phyloP scores from a whole-genome alignment of 768 basidiomycete genomes.

The Ramaria sp. region DNA sequence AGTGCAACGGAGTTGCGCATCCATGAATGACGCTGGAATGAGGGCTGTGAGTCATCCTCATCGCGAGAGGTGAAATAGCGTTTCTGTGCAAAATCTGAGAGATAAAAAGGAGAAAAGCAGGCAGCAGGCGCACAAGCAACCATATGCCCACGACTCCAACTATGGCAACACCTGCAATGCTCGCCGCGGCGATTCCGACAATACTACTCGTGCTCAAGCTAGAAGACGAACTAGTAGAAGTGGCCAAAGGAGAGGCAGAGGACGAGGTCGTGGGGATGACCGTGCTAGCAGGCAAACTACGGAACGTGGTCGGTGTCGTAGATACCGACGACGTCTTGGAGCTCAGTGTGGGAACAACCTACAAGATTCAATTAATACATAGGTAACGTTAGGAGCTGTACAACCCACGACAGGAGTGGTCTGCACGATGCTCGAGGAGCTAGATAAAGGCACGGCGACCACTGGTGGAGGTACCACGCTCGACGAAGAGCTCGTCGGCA shows the following conservation, averaged over 20 bases:
- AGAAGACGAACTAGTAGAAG: slow-evolving; percentile 1
- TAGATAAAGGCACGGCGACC: background rate
- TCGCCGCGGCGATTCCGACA: slow-evolving; percentile 26
- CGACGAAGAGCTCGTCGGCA: background rate
- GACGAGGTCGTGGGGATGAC: background rate
- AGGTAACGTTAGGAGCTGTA: background rate
- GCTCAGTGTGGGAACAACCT: slow-evolving; percentile 2
- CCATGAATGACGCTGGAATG: slow-evolving; percentile 48
- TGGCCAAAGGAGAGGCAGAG: background rate
- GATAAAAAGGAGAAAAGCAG: background rate
- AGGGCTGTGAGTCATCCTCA: slow-evolving; percentile 7
- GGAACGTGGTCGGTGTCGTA: background rate
- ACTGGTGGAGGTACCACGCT: background rate
- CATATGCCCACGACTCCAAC: slow-evolving; percentile 23
- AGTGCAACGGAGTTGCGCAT: slow-evolving; percentile 54
- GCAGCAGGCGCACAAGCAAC: slow-evolving; percentile 23
- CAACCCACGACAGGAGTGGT: background rate
- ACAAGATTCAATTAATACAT: background rate
- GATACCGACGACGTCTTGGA: background rate
- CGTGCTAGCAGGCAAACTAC: background rate
- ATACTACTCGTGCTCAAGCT: slow-evolving; percentile 18
- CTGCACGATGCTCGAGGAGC: background rate
- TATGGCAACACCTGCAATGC: slow-evolving; percentile 22
- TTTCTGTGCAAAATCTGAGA: slow-evolving; percentile 8
- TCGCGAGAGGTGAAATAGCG: slow-evolving; percentile 16